Conservation (phyloP, 2,329 filamentous ascomycete genomes). For the Scedosporium boydii region DNA sequence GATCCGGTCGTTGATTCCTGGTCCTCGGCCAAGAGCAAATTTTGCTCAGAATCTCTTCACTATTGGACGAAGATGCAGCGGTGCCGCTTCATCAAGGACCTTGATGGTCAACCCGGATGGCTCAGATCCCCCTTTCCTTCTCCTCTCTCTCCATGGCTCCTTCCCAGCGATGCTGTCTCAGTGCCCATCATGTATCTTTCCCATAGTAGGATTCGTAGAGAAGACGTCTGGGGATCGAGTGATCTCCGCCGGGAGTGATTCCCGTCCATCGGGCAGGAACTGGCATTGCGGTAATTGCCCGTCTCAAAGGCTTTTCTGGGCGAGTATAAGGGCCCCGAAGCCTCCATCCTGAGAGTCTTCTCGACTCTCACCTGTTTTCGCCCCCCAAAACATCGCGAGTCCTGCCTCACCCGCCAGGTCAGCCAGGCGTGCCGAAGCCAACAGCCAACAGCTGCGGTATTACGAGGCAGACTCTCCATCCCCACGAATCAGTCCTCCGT, state of each 20-base stretch:
- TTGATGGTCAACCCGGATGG: slow-evolving; percentile 5
- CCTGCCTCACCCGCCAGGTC: background rate
- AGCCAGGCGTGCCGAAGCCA: no score
- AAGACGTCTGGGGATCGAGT: background rate
- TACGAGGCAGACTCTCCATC: background rate
- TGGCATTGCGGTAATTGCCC: background rate
- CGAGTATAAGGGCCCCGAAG: background rate
- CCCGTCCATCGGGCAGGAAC: background rate
- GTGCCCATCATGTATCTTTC: background rate
- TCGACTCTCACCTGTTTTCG: background rate
- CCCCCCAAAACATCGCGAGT: background rate
- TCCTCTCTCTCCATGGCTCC: background rate
- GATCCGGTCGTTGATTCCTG: background rate
- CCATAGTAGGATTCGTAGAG: background rate
- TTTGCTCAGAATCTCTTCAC: background rate
- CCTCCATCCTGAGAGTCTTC: background rate
- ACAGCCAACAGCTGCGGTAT: background rate
- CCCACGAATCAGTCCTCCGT: background rate
- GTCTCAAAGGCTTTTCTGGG: background rate
- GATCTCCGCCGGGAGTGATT: background rate
- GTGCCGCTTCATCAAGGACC: background rate
- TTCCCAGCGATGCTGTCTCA: background rate
- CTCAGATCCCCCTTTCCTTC: background rate
- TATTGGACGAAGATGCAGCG: background rate
- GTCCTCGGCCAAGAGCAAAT: background rate